A percentile compares a stretch with the other conserved stretches of the same genome.
phyloP scores from a whole-genome alignment of 352 stramenopile genomes.

The Phytopythium kandeliae region DNA sequence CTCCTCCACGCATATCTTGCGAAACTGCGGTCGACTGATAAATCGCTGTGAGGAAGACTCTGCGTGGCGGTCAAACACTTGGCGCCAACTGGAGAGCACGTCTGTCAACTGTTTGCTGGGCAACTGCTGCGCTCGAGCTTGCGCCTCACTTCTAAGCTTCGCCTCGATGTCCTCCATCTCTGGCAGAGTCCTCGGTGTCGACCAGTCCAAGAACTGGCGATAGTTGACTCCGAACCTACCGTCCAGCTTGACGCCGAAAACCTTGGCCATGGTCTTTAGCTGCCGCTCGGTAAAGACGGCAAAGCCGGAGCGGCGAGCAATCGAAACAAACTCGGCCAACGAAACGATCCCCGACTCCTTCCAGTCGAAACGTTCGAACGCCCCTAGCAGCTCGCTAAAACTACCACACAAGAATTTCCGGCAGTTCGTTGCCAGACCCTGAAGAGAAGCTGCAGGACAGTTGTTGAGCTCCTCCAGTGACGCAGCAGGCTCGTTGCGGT shows the following conservation, averaged over 20 bases:
- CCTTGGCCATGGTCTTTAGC: constrained; percentile 39
- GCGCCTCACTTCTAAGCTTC: constrained; percentile 40
- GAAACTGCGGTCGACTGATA: constrained; percentile 36
- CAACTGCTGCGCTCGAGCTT: constrained; percentile 23
- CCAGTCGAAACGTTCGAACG: constrained; percentile 73
- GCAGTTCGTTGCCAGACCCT: constrained; percentile 44
- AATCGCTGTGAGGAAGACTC: constrained; percentile 15
- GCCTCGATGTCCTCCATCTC: constrained; percentile 39
- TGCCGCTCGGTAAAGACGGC: constrained; percentile 32
- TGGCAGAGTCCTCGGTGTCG: constrained; percentile 24
- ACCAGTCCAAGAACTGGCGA: constrained; percentile 64
- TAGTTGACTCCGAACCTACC: constrained; percentile 59
- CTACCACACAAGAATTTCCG: constrained; percentile 33
- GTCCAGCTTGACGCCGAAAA: constrained; percentile 42
- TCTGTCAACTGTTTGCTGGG: constrained; percentile 28
- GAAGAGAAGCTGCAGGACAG: constrained; percentile 39
- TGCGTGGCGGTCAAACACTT: constrained; percentile 23
- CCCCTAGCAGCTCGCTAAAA: constrained; percentile 24
- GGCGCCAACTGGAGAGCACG: constrained; percentile 29
- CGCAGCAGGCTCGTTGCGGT: constrained; percentile 2
- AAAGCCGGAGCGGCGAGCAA: constrained; percentile 36
- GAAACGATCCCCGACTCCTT: constrained; percentile 34
- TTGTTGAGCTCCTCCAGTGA: constrained; percentile 20
- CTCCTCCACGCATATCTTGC: constrained; percentile 20
- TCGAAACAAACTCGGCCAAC: constrained; percentile 37